Evolutionary conservation across 1,139 yeast genomes (phyloP).

Genomic region (Yamadazyma epiphylla): DNA sequence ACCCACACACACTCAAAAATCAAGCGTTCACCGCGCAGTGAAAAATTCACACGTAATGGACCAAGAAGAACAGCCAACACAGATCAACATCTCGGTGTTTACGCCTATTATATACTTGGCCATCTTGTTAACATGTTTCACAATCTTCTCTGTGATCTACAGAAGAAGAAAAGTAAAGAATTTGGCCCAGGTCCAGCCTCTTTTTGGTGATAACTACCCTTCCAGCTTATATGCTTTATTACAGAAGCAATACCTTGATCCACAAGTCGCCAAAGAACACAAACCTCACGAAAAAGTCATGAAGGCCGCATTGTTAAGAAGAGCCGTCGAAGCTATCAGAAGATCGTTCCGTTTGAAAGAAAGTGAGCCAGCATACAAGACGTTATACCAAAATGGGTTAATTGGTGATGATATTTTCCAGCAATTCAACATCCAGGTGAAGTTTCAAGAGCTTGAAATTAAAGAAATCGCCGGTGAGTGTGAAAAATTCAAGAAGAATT

Average conservation of each 20-base stretch:
- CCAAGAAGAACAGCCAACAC: conserved; percentile 21
- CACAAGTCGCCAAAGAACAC: conserved; percentile 33
- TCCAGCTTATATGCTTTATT: conserved; percentile 62
- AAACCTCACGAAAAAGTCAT: conserved; percentile 78
- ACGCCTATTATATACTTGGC: conserved; percentile 83
- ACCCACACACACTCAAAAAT: too few species aligned
- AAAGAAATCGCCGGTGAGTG: conserved; percentile 78
- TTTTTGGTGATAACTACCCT: conserved; percentile 67
- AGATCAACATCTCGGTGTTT: conserved; percentile 62
- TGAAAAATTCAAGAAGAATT: conserved; percentile 67
- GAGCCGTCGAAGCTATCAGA: conserved; percentile 72
- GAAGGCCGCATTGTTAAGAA: conserved; percentile 76
- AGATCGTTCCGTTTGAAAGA: conserved; percentile 71
- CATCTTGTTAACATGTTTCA: conserved; percentile 65
- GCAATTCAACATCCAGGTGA: conserved; percentile 73
- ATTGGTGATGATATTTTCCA: conserved; percentile 87
- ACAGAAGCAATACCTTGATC: conserved; percentile 41
- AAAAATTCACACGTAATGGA: too few species aligned
- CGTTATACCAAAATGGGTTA: conserved; percentile 80
- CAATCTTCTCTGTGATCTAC: conserved; percentile 70
- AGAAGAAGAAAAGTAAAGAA: conserved; percentile 56
- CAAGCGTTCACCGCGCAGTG: too few species aligned
- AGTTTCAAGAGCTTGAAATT: conserved; percentile 76
- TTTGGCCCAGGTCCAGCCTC: conserved; percentile 58
- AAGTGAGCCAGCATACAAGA: conserved; percentile 60